These are phyloP conservation scores for Plantago coronopus DNA, from an alignment of 305 asterid genomes.

Conservation along the genomic window DNA sequence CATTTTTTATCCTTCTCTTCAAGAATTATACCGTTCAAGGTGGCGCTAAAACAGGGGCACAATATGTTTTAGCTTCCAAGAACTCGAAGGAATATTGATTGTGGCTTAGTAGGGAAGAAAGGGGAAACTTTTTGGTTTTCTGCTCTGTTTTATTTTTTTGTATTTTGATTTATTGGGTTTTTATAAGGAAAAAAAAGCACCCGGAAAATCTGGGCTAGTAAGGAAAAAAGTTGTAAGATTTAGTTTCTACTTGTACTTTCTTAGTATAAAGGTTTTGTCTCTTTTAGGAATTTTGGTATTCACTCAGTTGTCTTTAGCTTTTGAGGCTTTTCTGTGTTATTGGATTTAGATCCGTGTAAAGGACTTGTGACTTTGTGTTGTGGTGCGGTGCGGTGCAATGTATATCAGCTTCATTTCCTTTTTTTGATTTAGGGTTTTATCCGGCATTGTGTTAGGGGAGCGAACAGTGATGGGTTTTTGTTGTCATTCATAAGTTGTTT, in stretches of 20 bases:
- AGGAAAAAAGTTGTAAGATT: neutral
- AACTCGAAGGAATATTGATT: constrained; percentile 10
- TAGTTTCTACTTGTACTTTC: neutral
- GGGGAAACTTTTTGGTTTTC: too few relatives aligned
- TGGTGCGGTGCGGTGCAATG: constrained; percentile 15
- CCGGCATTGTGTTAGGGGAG: constrained; percentile 25
- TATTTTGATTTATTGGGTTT: too few relatives aligned
- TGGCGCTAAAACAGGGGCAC: constrained; percentile 38
- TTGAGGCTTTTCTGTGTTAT: constrained; percentile 23
- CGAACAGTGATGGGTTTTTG: constrained; percentile 18
- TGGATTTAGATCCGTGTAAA: constrained; percentile 38
- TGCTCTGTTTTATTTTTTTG: too few relatives aligned
- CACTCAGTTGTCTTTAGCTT: constrained; percentile 11
- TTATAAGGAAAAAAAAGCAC: neutral
- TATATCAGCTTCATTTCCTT: constrained; percentile 8
- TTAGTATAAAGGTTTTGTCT: neutral
- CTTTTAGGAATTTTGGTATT: constrained; percentile 6
- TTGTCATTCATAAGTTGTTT: constrained; percentile 29
- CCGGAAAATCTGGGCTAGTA: constrained; percentile 19
- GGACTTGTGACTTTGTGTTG: neutral
- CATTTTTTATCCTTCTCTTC: neutral
- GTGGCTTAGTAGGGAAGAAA: too few relatives aligned
- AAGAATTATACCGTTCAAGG: constrained; percentile 29
- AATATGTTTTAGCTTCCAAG: constrained; percentile 2
- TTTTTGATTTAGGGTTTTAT: constrained; percentile 21